Conservation (phyloP, 2,329 filamentous ascomycete genomes). For the Anisogramma anomala region DNA sequence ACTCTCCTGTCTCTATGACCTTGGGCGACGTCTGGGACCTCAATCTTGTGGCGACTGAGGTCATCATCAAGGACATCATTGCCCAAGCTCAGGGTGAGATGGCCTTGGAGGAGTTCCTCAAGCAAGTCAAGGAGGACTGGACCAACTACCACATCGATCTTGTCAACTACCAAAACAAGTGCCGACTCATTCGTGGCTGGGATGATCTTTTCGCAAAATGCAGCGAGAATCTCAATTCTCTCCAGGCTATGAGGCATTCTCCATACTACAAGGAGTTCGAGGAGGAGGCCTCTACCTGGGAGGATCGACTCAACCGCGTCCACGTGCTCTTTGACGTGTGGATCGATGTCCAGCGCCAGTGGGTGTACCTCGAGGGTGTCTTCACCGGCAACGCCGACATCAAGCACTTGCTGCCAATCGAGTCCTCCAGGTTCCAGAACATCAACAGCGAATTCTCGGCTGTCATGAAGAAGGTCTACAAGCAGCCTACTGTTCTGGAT, state of each 20-base stretch:
- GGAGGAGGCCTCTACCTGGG: constrained; percentile 91
- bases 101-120: constrained; percentile 94
- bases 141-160: constrained; percentile 89
- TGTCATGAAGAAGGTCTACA: constrained; percentile 99
- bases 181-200: constrained; percentile 92
- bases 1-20: constrained; percentile 87
- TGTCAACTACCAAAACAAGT: constrained; percentile 96
- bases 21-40: constrained; percentile 99
- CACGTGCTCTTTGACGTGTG: constrained; percentile 98
- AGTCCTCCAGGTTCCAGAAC: constrained; percentile 94
- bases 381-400: constrained; percentile 99
- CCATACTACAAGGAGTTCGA: constrained; percentile 99
- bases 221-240: constrained; percentile 91
- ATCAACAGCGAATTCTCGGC: constrained; percentile 98
- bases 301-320: constrained; percentile 94
- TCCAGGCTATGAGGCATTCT: constrained; percentile 98
- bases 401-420: constrained; percentile 91
- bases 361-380: constrained; percentile 98
- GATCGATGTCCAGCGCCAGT: constrained; percentile 99
- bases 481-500: constrained; percentile 88
- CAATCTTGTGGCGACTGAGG: constrained; percentile 76
- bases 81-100: constrained; percentile 94
- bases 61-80: constrained; percentile 84
- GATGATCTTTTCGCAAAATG: constrained; percentile 98
- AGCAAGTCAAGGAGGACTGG: constrained; percentile 94